These are phyloP conservation scores for Clonostachys rosea DNA, from an alignment of 2,329 filamentous ascomycete genomes.

Conservation along the genomic window DNA sequence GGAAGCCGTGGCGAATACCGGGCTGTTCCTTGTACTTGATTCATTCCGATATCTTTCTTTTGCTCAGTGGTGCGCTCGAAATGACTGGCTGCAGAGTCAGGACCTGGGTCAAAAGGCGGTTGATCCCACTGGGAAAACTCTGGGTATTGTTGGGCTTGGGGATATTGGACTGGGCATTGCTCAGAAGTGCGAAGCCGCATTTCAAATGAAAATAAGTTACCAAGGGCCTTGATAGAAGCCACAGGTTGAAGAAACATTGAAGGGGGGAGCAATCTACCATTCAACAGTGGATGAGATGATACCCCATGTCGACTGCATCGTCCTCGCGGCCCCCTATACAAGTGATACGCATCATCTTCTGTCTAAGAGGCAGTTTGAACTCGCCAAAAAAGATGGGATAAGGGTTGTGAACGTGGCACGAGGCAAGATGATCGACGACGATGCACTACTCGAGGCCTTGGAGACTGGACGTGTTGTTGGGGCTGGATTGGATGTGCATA, in stretches of 20 bases:
- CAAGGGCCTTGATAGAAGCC: constrained; percentile 23
- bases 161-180: constrained; percentile 21
- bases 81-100: constrained; percentile 24
- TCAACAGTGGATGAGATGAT: constrained; percentile 28
- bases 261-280: constrained; percentile 23
- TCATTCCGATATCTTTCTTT: constrained; percentile 35
- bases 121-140: constrained; percentile 30
- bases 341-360: constrained; percentile 8
- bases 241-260: constrained; percentile 22
- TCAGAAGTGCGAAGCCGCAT: constrained; percentile 13
- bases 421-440: constrained; percentile 11
- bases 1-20: constrained; percentile 44
- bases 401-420: constrained; percentile 11
- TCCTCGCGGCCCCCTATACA: constrained; percentile 11
- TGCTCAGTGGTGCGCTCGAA: constrained; percentile 25
- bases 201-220: constrained; percentile 33
- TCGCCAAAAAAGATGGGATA: constrained; percentile 7
- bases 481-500: constrained; percentile 10
- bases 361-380: constrained; percentile 1
- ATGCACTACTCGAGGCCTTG: constrained; percentile 8
- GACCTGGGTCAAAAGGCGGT: constrained; percentile 17
- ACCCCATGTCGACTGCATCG: constrained; percentile 27
- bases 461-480: constrained; percentile 5
- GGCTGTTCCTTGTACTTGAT: constrained; percentile 20
- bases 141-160: constrained; percentile 40